Conservation (phyloP, 2,329 filamentous ascomycete species). For the Emericellopsis cladophorae region DNA sequence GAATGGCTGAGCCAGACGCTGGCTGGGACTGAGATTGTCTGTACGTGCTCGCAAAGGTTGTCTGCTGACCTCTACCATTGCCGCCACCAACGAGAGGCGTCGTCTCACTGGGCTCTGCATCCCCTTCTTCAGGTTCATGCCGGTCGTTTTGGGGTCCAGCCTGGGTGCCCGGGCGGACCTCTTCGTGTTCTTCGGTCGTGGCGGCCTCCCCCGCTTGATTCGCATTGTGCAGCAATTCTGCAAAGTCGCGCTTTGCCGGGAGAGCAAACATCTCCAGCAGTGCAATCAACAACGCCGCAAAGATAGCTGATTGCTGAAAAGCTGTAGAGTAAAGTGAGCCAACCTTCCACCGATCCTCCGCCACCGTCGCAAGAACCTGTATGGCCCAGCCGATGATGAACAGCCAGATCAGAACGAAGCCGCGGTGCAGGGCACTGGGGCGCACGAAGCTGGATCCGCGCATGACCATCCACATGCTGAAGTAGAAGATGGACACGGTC, state of each 20-base stretch:
- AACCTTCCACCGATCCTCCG: constrained; percentile 62
- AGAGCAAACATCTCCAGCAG: constrained; percentile 73
- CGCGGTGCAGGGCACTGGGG: constrained; percentile 75
- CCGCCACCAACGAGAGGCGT: constrained; percentile 36
- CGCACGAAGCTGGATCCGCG: constrained; percentile 66
- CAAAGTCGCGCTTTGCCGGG: constrained; percentile 58
- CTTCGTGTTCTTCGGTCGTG: background rate
- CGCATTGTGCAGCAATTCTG: constrained; percentile 39
- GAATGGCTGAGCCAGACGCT: constrained; percentile 8
- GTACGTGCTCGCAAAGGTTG: constrained; percentile 44
- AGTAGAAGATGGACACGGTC: constrained; percentile 71
- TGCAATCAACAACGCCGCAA: constrained; percentile 60
- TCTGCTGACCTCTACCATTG: constrained; percentile 22
- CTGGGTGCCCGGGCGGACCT: background rate
- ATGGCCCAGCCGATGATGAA: constrained; percentile 63
- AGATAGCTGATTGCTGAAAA: constrained; percentile 66
- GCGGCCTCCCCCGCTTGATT: constrained; percentile 17
- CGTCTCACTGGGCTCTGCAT: constrained; percentile 29
- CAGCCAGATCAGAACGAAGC: constrained; percentile 75
- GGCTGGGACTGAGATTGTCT: constrained; percentile 30
- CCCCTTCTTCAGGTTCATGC: constrained; percentile 6
- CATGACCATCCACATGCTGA: constrained; percentile 71
- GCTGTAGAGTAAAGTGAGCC: constrained; percentile 70
- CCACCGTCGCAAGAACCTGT: constrained; percentile 60
- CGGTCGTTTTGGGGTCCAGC: background rate